Percentiles rank a stretch among this genome's conserved stretches.
These are phyloP conservation scores for Lactarius akahatsu DNA, from an alignment of 768 basidiomycete species.

Conservation along the genomic window DNA sequence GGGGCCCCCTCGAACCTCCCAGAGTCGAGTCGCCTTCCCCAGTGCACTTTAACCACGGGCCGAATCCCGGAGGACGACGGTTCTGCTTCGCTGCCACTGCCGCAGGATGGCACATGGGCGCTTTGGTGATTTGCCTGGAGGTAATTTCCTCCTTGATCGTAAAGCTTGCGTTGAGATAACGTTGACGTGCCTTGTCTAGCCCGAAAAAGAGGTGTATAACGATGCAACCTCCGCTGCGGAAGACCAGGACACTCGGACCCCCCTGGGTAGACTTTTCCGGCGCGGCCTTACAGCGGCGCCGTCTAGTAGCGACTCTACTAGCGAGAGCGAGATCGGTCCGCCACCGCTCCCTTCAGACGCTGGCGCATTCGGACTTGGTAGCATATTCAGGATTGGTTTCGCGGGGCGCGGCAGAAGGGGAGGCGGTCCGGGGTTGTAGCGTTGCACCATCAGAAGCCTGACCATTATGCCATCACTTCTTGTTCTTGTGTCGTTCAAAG, in stretches of 20 bases:
- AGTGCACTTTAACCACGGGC: constrained; percentile 68
- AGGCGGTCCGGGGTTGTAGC: not conserved
- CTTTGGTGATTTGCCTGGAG: constrained; percentile 82
- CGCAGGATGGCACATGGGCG: constrained; percentile 90
- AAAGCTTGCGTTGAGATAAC: not conserved
- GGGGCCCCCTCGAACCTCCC: constrained; percentile 36
- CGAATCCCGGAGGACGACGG: constrained; percentile 40
- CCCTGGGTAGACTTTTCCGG: constrained; percentile 33
- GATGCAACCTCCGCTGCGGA: constrained; percentile 29
- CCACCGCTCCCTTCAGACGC: constrained; percentile 22
- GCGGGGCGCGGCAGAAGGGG: constrained; percentile 44
- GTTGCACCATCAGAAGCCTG: not conserved
- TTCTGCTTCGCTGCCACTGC: constrained; percentile 84
- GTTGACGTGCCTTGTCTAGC: constrained; percentile 26
- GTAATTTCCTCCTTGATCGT: constrained; percentile 40
- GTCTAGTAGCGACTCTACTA: constrained; percentile 28
- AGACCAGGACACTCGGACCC: constrained; percentile 16
- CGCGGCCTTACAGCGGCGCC: constrained; percentile 14
- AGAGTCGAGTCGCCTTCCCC: constrained; percentile 59
- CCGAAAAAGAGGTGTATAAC: constrained; percentile 39
- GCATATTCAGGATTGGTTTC: constrained; percentile 54
- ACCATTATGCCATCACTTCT: not conserved
- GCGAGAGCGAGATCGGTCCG: constrained; percentile 12
- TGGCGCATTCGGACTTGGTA: constrained; percentile 27
- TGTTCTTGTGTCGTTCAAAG: not conserved